Percentiles rank a stretch among this genome's conserved stretches.
Evolutionary conservation across 2,329 filamentous ascomycete genomes (phyloP).

Genomic region (Trichoderma sp.): DNA sequence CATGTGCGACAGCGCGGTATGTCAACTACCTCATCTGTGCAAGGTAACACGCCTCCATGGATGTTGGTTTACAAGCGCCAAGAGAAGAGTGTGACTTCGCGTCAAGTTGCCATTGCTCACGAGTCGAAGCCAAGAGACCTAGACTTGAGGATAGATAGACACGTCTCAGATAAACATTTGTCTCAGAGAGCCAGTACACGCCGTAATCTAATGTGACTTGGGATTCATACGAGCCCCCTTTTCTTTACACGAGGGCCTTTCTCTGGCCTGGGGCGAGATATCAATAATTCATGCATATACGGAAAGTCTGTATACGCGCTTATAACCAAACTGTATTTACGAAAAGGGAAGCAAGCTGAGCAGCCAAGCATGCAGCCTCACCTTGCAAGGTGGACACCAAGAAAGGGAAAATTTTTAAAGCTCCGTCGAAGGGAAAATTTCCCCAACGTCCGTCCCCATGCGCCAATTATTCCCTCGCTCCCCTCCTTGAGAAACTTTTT

Average conservation of each 20-base stretch:
- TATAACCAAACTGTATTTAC: neutral
- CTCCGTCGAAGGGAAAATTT: neutral
- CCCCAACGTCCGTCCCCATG: neutral
- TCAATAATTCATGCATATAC: slow-evolving; percentile 1
- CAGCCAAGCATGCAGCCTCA: slow-evolving; percentile 8
- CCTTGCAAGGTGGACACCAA: neutral
- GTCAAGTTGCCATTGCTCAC: slow-evolving; percentile 13
- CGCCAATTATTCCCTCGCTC: neutral
- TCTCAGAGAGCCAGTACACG: neutral
- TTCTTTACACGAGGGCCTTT: neutral
- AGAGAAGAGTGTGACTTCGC: slow-evolving; percentile 3
- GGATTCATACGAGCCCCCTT: neutral
- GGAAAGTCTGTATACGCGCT: neutral
- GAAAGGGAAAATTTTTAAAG: neutral
- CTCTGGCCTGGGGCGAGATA: neutral
- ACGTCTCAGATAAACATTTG: slow-evolving; percentile 5
- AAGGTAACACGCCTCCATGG: neutral
- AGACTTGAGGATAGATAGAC: neutral
- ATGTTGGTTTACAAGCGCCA: slow-evolving; percentile 10
- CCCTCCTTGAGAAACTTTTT: slow-evolving; percentile 1
- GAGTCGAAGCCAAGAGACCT: neutral
- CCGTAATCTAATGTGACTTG: neutral
- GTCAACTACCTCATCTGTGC: neutral
- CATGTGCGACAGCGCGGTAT: slow-evolving; percentile 1
- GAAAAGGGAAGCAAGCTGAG: slow-evolving; percentile 9